A percentile compares a stretch with the other conserved stretches of the same genome.
Conservation (phyloP, 768 basidiomycete genomes). For the Tricholoma flavovirens region DNA sequence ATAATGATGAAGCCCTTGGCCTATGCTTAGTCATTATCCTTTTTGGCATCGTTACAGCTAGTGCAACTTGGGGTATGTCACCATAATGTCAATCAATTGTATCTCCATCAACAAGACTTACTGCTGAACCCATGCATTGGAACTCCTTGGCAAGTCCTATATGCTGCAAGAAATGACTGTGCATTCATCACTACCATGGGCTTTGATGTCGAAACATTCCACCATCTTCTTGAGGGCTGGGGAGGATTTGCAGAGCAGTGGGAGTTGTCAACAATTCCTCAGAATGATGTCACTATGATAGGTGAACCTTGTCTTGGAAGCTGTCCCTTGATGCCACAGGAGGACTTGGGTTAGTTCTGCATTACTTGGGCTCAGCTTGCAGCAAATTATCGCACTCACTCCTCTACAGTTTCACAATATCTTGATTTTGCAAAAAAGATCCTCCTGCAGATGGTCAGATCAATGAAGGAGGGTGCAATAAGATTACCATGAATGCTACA, state of each 20-base stretch:
- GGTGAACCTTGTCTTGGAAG: constrained; percentile 18
- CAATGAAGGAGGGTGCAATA: constrained; percentile 25
- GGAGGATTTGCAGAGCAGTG: constrained; percentile 26
- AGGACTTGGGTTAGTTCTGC: constrained; percentile 32
- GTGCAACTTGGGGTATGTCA: background rate
- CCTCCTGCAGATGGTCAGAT: constrained; percentile 23
- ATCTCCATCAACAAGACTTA: constrained; percentile 26
- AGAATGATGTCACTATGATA: constrained; percentile 17
- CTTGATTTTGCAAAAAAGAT: constrained; percentile 27
- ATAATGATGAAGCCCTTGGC: background rate
- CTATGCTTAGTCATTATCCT: background rate
- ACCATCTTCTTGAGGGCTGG: constrained; percentile 19
- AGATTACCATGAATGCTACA: constrained; percentile 17
- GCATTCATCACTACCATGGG: too few relatives aligned
- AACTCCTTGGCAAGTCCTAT: constrained; percentile 32
- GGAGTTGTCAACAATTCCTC: constrained; percentile 25
- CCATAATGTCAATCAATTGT: constrained; percentile 12
- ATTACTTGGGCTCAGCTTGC: too few relatives aligned
- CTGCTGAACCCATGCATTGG: constrained; percentile 23
- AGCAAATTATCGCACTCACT: constrained; percentile 25
- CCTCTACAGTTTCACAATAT: constrained; percentile 33
- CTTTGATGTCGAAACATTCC: too few relatives aligned
- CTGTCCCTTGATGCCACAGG: constrained; percentile 36
- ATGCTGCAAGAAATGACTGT: constrained; percentile 22
- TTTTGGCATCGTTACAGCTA: background rate